phyloP scores from a whole-genome alignment of 202 grass and related monocot genomes.

The Setaria viridis region DNA sequence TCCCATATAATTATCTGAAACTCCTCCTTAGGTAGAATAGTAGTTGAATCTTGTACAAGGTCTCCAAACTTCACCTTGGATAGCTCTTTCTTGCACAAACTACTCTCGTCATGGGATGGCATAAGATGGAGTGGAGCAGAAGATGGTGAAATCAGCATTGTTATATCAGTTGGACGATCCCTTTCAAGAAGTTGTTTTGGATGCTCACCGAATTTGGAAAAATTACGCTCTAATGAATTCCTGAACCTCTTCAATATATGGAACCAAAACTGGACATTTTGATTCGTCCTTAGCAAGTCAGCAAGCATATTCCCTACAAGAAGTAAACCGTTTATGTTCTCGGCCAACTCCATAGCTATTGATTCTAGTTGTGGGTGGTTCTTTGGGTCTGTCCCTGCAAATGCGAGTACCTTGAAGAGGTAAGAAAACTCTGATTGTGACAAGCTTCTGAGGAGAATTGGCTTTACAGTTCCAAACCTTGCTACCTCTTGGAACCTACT shows the following conservation, averaged over 20 bases:
- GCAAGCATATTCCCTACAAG: background rate
- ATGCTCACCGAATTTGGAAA: background rate
- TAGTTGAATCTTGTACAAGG: background rate
- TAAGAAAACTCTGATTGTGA: constrained; percentile 5
- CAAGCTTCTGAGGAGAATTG: background rate
- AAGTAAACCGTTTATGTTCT: background rate
- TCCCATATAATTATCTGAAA: background rate
- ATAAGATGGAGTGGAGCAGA: background rate
- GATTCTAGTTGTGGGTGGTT: background rate
- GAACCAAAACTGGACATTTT: background rate
- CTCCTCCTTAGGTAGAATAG: background rate
- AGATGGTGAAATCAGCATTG: background rate
- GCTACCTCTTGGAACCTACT: background rate
- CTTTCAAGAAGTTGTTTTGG: background rate
- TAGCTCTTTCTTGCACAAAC: background rate
- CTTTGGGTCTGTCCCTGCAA: background rate
- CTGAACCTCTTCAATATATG: background rate
- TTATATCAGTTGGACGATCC: background rate
- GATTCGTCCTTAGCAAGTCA: background rate
- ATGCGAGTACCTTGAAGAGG: constrained; percentile 9
- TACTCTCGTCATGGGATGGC: background rate
- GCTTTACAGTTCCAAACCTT: background rate
- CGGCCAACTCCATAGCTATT: background rate
- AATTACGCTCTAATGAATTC: background rate
- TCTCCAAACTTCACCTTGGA: background rate